Conservation (phyloP, 169 alveolate species). For the Besnoitia besnoiti region DNA sequence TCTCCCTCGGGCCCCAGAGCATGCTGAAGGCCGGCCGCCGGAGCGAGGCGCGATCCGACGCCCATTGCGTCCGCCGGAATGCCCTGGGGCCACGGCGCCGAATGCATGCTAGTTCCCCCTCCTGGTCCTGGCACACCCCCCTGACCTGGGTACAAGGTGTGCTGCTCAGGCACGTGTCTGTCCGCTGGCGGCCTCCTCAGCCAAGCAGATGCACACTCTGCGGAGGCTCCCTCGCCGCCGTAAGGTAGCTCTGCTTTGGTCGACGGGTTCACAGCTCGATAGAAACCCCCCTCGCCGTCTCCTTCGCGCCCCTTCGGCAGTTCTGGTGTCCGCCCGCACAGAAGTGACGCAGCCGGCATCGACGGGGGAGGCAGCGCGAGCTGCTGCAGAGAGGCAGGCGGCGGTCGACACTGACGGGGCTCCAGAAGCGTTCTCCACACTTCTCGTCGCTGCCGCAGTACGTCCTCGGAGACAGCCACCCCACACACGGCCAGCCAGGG, state of each 20-base stretch:
- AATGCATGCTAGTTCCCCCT: background rate
- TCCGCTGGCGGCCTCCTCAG: background rate
- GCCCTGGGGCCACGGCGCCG: background rate
- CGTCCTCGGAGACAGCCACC: conserved; percentile 26
- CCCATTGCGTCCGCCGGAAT: background rate
- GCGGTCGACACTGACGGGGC: background rate
- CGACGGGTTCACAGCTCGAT: background rate
- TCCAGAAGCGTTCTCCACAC: background rate
- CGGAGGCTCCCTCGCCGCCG: background rate
- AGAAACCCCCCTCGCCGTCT: too few relatives aligned
- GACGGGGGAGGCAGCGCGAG: background rate
- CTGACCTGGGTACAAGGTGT: background rate
- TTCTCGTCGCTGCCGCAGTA: conserved; percentile 2
- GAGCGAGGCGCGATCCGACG: too few relatives aligned
- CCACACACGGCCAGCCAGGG: conserved; percentile 52
- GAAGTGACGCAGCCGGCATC: background rate
- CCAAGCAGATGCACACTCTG: background rate
- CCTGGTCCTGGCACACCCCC: background rate
- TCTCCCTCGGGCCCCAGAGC: conserved; percentile 1
- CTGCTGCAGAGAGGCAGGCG: background rate
- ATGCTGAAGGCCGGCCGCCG: background rate
- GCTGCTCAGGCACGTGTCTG: background rate
- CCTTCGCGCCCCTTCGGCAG: background rate
- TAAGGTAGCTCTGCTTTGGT: background rate
- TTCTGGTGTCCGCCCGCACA: background rate